Conservation (phyloP, 1,284 basidiomycete genomes). For the Trametes polyzona region DNA sequence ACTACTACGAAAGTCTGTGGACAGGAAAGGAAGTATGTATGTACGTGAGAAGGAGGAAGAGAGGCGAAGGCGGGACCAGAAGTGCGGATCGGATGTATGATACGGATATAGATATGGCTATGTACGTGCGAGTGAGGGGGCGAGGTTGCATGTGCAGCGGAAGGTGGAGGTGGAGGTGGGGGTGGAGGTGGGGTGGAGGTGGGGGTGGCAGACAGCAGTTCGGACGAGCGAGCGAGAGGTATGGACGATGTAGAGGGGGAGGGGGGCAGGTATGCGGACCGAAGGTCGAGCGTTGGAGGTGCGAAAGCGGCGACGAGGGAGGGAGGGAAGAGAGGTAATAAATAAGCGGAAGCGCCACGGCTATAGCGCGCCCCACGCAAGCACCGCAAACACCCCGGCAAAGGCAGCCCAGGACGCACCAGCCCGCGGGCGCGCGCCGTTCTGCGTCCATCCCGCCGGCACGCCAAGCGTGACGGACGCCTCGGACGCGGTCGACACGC, state of each 20-base stretch:
- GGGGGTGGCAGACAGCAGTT: not conserved
- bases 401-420: not conserved
- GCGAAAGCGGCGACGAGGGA: not conserved
- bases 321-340: not conserved
- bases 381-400: not conserved
- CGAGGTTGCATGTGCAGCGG: not conserved
- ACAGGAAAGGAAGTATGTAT: not conserved
- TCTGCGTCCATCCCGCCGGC: conserved; percentile 36
- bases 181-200: not conserved
- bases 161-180: not conserved
- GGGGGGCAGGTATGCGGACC: too few relatives aligned
- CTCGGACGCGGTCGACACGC: conserved; percentile 33
- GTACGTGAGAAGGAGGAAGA: not conserved
- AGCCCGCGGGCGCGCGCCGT: not conserved
- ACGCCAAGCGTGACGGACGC: conserved; percentile 40
- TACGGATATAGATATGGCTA: too few relatives aligned
- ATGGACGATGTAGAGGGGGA: not conserved
- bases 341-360: too few relatives aligned
- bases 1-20: conserved; percentile 1
- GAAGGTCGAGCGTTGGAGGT: too few relatives aligned
- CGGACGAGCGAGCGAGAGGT: not conserved
- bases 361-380: conserved; percentile 10
- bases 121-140: too few relatives aligned
- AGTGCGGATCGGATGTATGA: not conserved
- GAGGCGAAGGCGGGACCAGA: not conserved